Evolutionary conservation across 179 eudicot species (phyloP), one percentile per base, ranked within the genome.

Genomic region (Spergularia azorica): DNA sequence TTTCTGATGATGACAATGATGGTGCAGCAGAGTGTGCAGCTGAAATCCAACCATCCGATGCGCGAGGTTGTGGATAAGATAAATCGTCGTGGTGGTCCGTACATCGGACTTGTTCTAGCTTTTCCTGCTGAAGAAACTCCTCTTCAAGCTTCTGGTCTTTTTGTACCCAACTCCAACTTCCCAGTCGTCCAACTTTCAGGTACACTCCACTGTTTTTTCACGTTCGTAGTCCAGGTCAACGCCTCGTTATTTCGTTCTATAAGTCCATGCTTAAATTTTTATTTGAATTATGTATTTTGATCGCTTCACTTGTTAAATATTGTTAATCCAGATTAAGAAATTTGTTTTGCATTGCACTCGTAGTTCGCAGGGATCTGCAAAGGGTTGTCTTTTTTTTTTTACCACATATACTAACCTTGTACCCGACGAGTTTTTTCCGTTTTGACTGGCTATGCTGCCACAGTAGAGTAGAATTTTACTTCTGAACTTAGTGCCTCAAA

Each of bases 41-140:
- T 86, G 60, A 87, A 81, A 67, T 52, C 77, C 12, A 83, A 18
- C 20, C 92, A 89, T 63, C 89, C 88, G 12, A 54, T 76, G 59
- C 86, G 80, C 63, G 68, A 72, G 10, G 72, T 63, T 54, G 88
- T 83, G 43, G 90, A 89, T 36, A 73, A 46, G 51, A 71, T 89
- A 39, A 85, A 85, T 78, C 63, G 14, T 1, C 58, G 61, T 9
- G 82, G 86, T 55, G 88, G 86, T 50, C 80, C 84, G 46, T 89
- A 85, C 71, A 77, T 89, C 63, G 92, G 88, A 0, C 80, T 89
- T 14, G 80, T 88, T 7, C 79, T 87, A 73, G 87, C 90, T 54
- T 85, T 68, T 43, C 84, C 88, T 58, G 66, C 75, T 26, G 90
- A 87, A 79, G 87, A 85, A 77, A 8, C 16, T 15, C 90, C 82